Percentiles rank a stretch among this genome's conserved stretches.
phyloP scores from a whole-genome alignment of 2,329 filamentous ascomycete genomes.

The Aspergillus bombycis region DNA sequence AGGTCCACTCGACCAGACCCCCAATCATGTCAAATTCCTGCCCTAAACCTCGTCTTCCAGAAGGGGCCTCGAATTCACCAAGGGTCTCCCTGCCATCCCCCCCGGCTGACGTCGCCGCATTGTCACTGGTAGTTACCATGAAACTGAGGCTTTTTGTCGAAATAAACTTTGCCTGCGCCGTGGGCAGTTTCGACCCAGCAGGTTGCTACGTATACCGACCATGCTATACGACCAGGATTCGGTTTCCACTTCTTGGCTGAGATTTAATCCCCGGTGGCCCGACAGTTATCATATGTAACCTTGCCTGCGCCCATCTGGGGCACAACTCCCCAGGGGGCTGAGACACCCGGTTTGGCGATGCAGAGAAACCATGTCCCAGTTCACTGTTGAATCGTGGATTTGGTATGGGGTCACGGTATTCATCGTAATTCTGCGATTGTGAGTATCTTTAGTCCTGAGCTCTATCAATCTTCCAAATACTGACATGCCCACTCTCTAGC shows the following conservation, averaged over 20 bases:
- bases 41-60: not conserved
- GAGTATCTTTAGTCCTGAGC: not conserved
- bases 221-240: not conserved
- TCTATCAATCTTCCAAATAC: not conserved
- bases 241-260: not conserved
- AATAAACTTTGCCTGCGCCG: conserved; percentile 3
- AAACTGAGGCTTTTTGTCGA: not conserved
- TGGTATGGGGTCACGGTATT: conserved; percentile 1
- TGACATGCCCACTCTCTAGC: not conserved
- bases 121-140: not conserved
- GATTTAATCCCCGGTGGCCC: not conserved
- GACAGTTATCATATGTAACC: not conserved
- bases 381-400: not conserved
- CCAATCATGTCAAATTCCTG: not conserved
- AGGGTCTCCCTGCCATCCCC: not conserved
- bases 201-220: not conserved
- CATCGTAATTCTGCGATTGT: not conserved
- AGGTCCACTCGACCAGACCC: not conserved
- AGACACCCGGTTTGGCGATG: not conserved
- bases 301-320: not conserved
- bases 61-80: not conserved
- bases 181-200: not conserved
- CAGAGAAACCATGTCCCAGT: not conserved
- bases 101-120: not conserved
- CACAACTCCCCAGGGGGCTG: not conserved